Evolutionary conservation across 1,284 basidiomycete species (phyloP).

Genomic region (Sanghuangporus baumii): DNA sequence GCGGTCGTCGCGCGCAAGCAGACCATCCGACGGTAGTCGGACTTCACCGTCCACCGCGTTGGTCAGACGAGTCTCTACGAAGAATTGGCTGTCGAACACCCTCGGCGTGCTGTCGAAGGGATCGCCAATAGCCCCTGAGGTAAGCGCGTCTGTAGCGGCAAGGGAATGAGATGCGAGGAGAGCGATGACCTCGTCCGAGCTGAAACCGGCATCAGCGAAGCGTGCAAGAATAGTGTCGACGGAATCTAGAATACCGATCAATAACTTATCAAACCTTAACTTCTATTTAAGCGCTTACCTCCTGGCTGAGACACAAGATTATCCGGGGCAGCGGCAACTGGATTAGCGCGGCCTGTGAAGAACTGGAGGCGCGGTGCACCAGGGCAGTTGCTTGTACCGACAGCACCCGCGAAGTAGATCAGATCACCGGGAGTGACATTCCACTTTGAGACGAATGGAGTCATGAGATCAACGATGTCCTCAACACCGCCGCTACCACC

Average conservation of each 20-base stretch:
- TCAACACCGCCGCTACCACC: conserved; percentile 28
- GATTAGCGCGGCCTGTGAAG: conserved; percentile 32
- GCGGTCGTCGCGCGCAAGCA: conserved; percentile 25
- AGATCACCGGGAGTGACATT: conserved; percentile 24
- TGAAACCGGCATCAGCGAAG: conserved; percentile 37
- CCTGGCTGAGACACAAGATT: conserved; percentile 35
- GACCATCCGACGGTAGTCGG: conserved; percentile 37
- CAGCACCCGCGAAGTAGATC: conserved; percentile 37
- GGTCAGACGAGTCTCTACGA: conserved; percentile 33
- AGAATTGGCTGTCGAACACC: conserved; percentile 35
- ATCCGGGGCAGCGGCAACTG: conserved; percentile 32
- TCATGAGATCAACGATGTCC: conserved; percentile 30
- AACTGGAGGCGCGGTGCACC: conserved; percentile 36
- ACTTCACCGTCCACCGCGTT: conserved; percentile 28
- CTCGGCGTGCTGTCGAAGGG: conserved; percentile 37
- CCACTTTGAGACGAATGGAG: conserved; percentile 26
- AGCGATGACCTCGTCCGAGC: conserved; percentile 35
- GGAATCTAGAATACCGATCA: conserved; percentile 24
- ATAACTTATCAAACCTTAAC: neutral
- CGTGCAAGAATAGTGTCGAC: conserved; percentile 34
- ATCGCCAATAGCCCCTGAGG: conserved; percentile 26
- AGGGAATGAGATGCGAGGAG: conserved; percentile 37
- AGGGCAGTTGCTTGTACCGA: conserved; percentile 37
- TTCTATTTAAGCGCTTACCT: conserved; percentile 13
- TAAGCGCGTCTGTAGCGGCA: conserved; percentile 31